Conservation (phyloP, 2,329 filamentous ascomycete genomes). For the Alternaria conjuncta region DNA sequence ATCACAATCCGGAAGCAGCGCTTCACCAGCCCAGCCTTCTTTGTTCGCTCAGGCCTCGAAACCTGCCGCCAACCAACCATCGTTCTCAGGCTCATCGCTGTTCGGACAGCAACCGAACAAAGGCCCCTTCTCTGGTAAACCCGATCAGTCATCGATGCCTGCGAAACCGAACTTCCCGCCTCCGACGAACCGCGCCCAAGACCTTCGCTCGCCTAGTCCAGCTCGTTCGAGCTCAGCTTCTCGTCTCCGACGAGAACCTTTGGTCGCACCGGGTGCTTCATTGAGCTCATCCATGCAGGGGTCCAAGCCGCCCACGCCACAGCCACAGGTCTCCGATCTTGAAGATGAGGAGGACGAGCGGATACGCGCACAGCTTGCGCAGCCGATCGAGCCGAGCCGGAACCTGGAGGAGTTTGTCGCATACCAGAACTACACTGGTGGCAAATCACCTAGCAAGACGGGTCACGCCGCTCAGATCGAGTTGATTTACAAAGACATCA, state of each 20-base stretch:
- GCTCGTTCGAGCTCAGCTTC: conserved; percentile 65
- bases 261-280: conserved; percentile 43
- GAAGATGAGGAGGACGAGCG: conserved; percentile 70
- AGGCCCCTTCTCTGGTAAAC: conserved; percentile 15
- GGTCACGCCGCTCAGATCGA: conserved; percentile 58
- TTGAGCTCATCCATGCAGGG: conserved; percentile 39
- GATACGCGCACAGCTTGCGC: conserved; percentile 67
- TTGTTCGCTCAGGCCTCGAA: conserved; percentile 24
- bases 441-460: conserved; percentile 45
- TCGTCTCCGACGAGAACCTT: conserved; percentile 34
- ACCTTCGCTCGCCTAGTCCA: conserved; percentile 76
- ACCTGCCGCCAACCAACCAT: conserved; percentile 9
- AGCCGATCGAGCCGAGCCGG: conserved; percentile 66
- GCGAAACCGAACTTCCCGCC: conserved; percentile 60
- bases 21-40: conserved; percentile 26
- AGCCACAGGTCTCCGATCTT: conserved; percentile 45
- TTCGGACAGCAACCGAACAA: conserved; percentile 27
- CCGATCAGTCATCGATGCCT: conserved; percentile 21
- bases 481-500: conserved; percentile 75
- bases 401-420: conserved; percentile 72
- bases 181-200: conserved; percentile 50
- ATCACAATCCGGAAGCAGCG: conserved; percentile 28
- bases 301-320: conserved; percentile 47
- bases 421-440: conserved; percentile 54
- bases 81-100: conserved; percentile 17